A percentile compares a stretch with the other conserved stretches of the same genome.
These are phyloP conservation scores for Botrytis aclada DNA, from an alignment of 2,329 filamentous ascomycete genomes.

Conservation along the genomic window DNA sequence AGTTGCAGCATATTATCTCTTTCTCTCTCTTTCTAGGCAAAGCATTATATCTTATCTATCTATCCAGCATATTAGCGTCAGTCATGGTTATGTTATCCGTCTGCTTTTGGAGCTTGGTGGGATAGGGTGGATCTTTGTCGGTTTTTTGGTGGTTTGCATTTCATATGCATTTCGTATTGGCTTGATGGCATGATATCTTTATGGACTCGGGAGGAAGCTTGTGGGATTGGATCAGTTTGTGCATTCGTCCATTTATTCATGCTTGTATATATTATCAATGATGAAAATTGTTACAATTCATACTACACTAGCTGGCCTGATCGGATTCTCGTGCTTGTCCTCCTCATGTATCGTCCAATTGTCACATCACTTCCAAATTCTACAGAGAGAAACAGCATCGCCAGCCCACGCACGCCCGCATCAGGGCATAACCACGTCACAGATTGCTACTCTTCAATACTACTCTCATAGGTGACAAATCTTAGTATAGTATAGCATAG, in stretches of 20 bases:
- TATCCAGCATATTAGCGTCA: slow-evolving; percentile 3
- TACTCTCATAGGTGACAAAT: background rate
- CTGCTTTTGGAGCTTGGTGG: background rate
- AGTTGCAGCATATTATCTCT: background rate
- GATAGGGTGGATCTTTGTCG: background rate
- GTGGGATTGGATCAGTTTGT: background rate
- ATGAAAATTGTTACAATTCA: background rate
- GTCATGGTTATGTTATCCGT: background rate
- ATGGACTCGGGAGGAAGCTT: background rate
- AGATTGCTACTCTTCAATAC: background rate
- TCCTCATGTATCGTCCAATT: too few relatives aligned
- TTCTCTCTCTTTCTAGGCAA: background rate
- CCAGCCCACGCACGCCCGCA: background rate
- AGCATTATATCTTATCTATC: background rate
- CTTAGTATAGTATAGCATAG: background rate
- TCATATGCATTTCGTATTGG: background rate
- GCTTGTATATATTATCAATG: background rate
- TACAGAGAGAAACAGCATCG: background rate
- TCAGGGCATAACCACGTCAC: background rate
- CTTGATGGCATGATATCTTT: background rate
- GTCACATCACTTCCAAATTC: background rate
- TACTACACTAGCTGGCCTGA: background rate
- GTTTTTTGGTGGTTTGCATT: background rate
- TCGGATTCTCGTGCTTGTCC: background rate
- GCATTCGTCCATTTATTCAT: background rate